Percentiles rank a stretch among this genome's conserved stretches.
Evolutionary conservation across 1,284 basidiomycete genomes (phyloP).

Genomic region (Ganoderma multipileum): DNA sequence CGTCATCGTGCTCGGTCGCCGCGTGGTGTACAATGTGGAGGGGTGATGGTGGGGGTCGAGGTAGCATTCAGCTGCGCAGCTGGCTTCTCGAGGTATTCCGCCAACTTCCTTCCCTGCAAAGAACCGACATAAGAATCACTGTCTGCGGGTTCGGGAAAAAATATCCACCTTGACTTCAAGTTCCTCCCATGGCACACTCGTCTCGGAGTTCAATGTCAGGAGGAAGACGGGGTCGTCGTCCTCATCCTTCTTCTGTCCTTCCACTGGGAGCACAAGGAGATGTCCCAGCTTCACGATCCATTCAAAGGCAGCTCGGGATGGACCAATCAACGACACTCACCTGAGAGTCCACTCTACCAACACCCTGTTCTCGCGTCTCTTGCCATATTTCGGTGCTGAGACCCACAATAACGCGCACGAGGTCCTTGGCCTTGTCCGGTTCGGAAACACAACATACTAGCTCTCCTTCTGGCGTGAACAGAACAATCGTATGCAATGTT

Average conservation of each 20-base stretch:
- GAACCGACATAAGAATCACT: background rate
- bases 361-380: conserved; percentile 65
- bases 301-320: too few species aligned
- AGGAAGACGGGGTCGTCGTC: conserved; percentile 60
- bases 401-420: conserved; percentile 73
- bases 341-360: conserved; percentile 70
- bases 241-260: conserved; percentile 16
- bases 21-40: conserved; percentile 33
- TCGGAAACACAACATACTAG: conserved; percentile 63
- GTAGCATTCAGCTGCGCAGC: conserved; percentile 48
- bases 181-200: conserved; percentile 66
- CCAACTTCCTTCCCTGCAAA: conserved; percentile 60
- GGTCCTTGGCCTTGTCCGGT: conserved; percentile 65
- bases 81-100: conserved; percentile 48
- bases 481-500: conserved; percentile 63
- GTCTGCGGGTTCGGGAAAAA: background rate
- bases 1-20: conserved; percentile 35
- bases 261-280: conserved; percentile 63
- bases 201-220: conserved; percentile 68
- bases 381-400: conserved; percentile 77
- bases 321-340: background rate
- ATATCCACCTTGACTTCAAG: conserved; percentile 63
- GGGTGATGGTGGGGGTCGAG: conserved; percentile 33
- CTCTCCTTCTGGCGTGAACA: conserved; percentile 68
- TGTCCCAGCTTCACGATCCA: conserved; percentile 55